A percentile compares a stretch with the other conserved stretches of the same genome.
phyloP scores from a whole-genome alignment of 129 eudicot genomes.

The Saussurea involucrata region DNA sequence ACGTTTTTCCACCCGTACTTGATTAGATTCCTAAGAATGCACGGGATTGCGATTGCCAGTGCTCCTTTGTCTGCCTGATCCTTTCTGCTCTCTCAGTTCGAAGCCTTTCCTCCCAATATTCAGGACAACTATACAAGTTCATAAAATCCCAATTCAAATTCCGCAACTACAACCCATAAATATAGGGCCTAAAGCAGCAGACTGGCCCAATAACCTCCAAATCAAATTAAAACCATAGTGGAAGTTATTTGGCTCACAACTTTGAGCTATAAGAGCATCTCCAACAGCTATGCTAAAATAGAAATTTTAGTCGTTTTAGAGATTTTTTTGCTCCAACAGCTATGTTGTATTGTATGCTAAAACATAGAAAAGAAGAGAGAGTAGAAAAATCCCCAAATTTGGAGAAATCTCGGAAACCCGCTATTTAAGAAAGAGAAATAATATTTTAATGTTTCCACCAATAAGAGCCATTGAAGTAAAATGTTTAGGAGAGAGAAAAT shows the following conservation, averaged over 20 bases:
- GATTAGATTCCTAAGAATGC: constrained; percentile 57
- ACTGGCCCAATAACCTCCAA: neutral
- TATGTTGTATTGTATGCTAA: no score
- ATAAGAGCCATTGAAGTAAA: no score
- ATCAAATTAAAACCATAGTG: neutral
- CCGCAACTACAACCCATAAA: neutral
- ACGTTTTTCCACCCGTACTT: neutral
- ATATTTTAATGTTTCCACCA: no score
- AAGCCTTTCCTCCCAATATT: constrained; percentile 88
- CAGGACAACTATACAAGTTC: constrained; percentile 58
- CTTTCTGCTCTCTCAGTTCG: constrained; percentile 69
- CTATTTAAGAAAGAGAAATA: no score
- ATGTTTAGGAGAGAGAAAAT: no score
- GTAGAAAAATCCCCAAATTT: no score
- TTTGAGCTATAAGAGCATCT: neutral
- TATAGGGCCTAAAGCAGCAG: neutral
- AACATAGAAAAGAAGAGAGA: no score
- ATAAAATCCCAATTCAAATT: neutral
- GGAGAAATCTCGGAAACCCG: no score
- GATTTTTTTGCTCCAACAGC: no score
- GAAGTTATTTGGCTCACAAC: neutral
- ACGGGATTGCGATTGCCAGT: constrained; percentile 78
- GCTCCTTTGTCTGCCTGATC: constrained; percentile 65
- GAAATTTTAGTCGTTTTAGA: no score
- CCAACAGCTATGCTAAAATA: neutral